phyloP scores from a whole-genome alignment of 495 filamentous ascomycete species.

The Chaetomidium leptoderma region DNA sequence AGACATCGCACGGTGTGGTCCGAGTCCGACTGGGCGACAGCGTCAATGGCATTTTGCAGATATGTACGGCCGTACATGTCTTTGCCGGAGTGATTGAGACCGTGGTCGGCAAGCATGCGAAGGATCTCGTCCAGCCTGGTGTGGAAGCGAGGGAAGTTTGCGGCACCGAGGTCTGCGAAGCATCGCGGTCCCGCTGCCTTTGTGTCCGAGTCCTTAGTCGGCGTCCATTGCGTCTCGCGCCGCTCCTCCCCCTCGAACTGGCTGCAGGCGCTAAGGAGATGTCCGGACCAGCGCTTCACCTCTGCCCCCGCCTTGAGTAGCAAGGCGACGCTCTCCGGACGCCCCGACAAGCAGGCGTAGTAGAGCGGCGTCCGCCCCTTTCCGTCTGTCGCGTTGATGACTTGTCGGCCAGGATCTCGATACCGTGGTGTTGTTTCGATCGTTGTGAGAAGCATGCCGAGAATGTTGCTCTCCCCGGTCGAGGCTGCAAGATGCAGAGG shows the following conservation, averaged over 20 bases:
- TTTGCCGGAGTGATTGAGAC: background rate
- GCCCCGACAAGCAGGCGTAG: constrained; percentile 37
- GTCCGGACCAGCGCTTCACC: constrained; percentile 11
- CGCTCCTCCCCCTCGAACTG: constrained; percentile 17
- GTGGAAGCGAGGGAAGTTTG: background rate
- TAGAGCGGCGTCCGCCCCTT: constrained; percentile 31
- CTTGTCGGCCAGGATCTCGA: background rate
- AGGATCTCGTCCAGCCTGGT: constrained; percentile 26
- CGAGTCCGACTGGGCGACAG: background rate
- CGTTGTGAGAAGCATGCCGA: constrained; percentile 37
- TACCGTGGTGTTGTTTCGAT: constrained; percentile 13
- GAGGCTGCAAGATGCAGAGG: constrained; percentile 40
- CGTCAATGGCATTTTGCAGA: background rate
- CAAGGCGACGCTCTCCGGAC: constrained; percentile 33
- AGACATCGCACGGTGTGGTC: background rate
- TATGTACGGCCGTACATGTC: background rate
- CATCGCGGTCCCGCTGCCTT: no score
- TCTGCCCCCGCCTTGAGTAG: constrained; percentile 36
- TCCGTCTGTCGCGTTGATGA: constrained; percentile 23
- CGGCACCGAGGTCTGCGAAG: background rate
- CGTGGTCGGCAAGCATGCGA: constrained; percentile 16
- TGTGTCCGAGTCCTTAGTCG: no score
- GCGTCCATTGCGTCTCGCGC: background rate
- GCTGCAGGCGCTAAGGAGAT: constrained; percentile 25
- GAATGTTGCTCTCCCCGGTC: constrained; percentile 34